A percentile compares a stretch with the other conserved stretches of the same genome.
phyloP scores from a whole-genome alignment of 1,284 basidiomycete species.

The Moesziomyces aphidis region DNA sequence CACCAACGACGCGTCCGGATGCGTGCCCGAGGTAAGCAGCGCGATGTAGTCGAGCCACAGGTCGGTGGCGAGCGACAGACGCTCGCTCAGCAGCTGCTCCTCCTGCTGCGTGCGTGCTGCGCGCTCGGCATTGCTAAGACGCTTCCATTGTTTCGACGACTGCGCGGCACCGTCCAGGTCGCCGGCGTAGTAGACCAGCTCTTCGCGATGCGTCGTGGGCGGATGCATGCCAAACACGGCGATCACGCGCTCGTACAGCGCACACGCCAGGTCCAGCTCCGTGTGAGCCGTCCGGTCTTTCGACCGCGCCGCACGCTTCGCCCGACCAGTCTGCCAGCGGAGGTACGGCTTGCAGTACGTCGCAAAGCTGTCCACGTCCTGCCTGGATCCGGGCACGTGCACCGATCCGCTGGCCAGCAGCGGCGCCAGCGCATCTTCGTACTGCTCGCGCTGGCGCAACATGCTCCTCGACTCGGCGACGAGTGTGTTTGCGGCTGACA shows the following conservation, averaged over 20 bases:
- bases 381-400: constrained; percentile 15
- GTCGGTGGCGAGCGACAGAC: constrained; percentile 33
- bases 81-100: constrained; percentile 31
- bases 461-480: constrained; percentile 33
- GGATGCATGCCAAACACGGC: constrained; percentile 37
- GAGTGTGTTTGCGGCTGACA: constrained; percentile 50
- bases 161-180: constrained; percentile 24
- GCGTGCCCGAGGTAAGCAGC: constrained; percentile 13
- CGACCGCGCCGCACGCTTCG: constrained; percentile 23
- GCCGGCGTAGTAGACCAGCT: constrained; percentile 25
- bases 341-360: constrained; percentile 44
- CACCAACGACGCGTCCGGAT: constrained; percentile 39
- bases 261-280: constrained; percentile 28
- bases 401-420: constrained; percentile 1
- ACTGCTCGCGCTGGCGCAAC: constrained; percentile 34
- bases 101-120: constrained; percentile 21
- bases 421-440: constrained; percentile 36
- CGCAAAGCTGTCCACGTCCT: constrained; percentile 21
- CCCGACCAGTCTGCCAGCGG: constrained; percentile 38
- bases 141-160: constrained; percentile 27
- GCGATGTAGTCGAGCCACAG: constrained; percentile 60
- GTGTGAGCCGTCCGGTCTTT: constrained; percentile 42
- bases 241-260: constrained; percentile 39
- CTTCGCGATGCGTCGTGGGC: constrained; percentile 25
- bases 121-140: constrained; percentile 15